phyloP scores from a whole-genome alignment of 2,329 filamentous ascomycete genomes.

The Fusarium sacchari region DNA sequence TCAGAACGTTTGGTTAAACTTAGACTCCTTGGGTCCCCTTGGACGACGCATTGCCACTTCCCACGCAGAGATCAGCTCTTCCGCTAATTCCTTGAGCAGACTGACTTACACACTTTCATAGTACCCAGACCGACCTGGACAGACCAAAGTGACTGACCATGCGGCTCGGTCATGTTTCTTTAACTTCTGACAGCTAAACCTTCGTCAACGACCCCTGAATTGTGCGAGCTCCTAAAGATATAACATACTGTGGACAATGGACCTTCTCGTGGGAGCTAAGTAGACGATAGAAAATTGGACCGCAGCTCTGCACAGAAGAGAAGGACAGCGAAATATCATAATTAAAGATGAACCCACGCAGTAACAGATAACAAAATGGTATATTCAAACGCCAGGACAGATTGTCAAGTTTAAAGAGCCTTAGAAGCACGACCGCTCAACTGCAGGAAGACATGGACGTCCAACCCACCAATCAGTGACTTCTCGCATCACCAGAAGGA shows the following conservation, averaged over 20 bases:
- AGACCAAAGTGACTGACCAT: not conserved
- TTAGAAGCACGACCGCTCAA: not conserved
- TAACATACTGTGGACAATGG: not conserved
- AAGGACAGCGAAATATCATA: not conserved
- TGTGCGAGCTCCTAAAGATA: not conserved
- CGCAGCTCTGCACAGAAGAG: not conserved
- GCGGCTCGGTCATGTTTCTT: not conserved
- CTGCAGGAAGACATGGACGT: not conserved
- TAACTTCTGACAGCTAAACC: not conserved
- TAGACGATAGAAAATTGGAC: too few relatives aligned
- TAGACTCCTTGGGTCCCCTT: not conserved
- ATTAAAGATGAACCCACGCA: not conserved
- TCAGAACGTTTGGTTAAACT: not conserved
- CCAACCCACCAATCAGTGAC: not conserved
- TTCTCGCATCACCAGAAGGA: slow-evolving; percentile 9
- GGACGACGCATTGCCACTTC: not conserved
- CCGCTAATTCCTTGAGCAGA: not conserved
- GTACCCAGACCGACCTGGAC: not conserved
- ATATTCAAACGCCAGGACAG: slow-evolving; percentile 2
- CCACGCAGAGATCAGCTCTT: not conserved
- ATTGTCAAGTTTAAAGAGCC: not conserved
- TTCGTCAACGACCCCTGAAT: not conserved
- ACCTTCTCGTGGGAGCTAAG: not conserved
- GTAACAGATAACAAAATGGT: slow-evolving; percentile 15
- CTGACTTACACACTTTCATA: not conserved